Evolutionary conservation across 805 yeast species (phyloP), one percentile per base, ranked within the genome.

Genomic region (Priceomyces carsonii): DNA sequence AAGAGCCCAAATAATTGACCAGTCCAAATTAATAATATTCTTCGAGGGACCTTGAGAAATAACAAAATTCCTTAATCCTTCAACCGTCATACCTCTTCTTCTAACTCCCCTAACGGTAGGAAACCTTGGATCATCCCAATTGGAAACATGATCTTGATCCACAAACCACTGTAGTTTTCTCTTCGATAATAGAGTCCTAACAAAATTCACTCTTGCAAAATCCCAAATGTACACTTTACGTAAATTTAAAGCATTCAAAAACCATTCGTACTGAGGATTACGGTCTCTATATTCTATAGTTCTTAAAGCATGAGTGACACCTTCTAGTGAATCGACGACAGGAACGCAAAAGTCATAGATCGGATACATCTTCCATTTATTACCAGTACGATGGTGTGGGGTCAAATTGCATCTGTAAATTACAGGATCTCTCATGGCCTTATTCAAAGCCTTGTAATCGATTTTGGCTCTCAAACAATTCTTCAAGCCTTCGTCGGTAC

Each of bases 61-160:
- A 48, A 93, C 85, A 55, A 93, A 93, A 75, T 86, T 85, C 66
- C 91, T 80, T 63, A 93, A 79, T 48, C 98, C 99, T 71, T 93
- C 97, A 45, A 93, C 95, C 25, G 96, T 81, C 99, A 93, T 93
- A 73, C 99, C 99, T 73, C 99, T 85, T 76, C 99, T 83, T 74
- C 97, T 87, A 35, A 91, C 96, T 73, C 99, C 99, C 66, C 98
- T 83, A 25, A 93, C 96, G 30, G 99, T 93, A 50, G 99, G 99
- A 88, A 93, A 93, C 65, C 99, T 79, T 52, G 99, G 99, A 65
- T 93, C 99, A 58, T 93, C 97, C 99, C 99, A 93, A 69, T 88
- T 89, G 16, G 76, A 55, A 40, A 93, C 99, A 52, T 83, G 73
- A 27, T 78, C 71, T 63, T 87, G 84, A 72, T 93, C 98, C 44